Base-by-base conservation (phyloP, 108 stramenopile genomes). In the Nitzschia sp. region DNA sequence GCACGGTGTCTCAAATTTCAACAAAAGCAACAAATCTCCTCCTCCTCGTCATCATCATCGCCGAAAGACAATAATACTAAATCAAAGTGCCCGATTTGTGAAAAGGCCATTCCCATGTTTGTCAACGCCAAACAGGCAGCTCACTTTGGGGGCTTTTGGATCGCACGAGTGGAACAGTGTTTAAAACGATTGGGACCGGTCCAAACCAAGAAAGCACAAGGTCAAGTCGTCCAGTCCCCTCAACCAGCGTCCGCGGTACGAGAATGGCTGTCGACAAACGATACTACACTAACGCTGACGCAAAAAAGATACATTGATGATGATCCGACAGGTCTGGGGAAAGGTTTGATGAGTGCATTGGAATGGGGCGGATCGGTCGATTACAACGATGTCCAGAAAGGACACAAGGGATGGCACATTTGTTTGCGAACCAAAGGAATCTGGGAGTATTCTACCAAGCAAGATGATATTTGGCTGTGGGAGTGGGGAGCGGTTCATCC, bases 401-500 rank as follows among this genome's bases (percentile, higher is more conserved):
- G 73, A 9, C 66, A 68, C 28, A 52, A 32, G 1, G 73, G 66
- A 2, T 75, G 55, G 32, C 35, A 58, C 23, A 33, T 55, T 17
- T 59, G 46, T 22, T 36, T 75, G 30, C 57, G 45, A 15, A 68
- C 66, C 3, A 11, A 44, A 56, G 73, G 73, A 35, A 36, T 75
- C 6, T 75, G 73, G 73, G 47, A 62, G n/a, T 75, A 75, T 45
- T 38, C 53, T 46, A 26, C 58, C 11, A 67, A 66, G 33, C 53
- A 62, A 29, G 73, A 75, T 33, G 73, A 75, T 45, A 19, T 75
- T n/a, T 75, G 73, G 73, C 55, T 67, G 3, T 66, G 64, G 64
- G 66, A 60, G 6, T 75, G 73, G 73, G 66, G 66, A 6, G 11
- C 23, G 15, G 28, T 67, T 6, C 73, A 75, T 61, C 73, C 73